A percentile compares a stretch with the other conserved stretches of the same genome.
Conservation (phyloP, 495 filamentous ascomycete species). For the Saxophila tyrrhenica region DNA sequence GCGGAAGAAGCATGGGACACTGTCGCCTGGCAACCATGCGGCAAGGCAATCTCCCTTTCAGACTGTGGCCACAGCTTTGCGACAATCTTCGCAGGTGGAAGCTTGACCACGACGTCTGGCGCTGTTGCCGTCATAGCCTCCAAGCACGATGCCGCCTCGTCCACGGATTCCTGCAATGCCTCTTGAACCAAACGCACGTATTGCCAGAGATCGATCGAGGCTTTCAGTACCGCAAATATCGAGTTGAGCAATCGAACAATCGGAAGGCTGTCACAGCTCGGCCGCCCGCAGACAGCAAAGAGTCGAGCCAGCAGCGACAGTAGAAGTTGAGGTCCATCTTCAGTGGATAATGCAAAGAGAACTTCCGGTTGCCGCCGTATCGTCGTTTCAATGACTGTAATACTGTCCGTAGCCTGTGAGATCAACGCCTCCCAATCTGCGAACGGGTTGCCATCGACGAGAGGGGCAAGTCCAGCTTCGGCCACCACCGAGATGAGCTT, state of each 20-base stretch:
- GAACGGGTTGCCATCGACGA: slow-evolving; percentile 51
- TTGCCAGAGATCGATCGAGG: slow-evolving; percentile 14
- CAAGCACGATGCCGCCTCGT: slow-evolving; percentile 12
- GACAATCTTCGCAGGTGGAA: slow-evolving; percentile 23
- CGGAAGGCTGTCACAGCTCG: slow-evolving; percentile 4
- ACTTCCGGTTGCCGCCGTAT: slow-evolving; percentile 64
- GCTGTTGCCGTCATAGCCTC: not conserved
- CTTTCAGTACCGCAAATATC: not conserved
- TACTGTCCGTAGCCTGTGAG: slow-evolving; percentile 50
- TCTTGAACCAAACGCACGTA: slow-evolving; percentile 13
- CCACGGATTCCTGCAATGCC: slow-evolving; percentile 21
- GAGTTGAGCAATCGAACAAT: slow-evolving; percentile 2
- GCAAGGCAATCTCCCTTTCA: slow-evolving; percentile 21
- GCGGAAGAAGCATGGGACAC: slow-evolving; percentile 18
- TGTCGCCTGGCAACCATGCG: slow-evolving; percentile 22
- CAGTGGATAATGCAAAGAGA: slow-evolving; percentile 40
- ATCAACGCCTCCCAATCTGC: slow-evolving; percentile 39
- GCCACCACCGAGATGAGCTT: slow-evolving; percentile 75
- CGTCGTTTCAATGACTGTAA: slow-evolving; percentile 60
- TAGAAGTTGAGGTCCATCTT: slow-evolving; percentile 48
- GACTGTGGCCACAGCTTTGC: slow-evolving; percentile 23
- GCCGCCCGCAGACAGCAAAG: slow-evolving; percentile 24
- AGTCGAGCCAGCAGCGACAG: slow-evolving; percentile 66
- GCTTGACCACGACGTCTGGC: not conserved
- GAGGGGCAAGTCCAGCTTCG: slow-evolving; percentile 62